Base-by-base conservation (phyloP, 225 moss, liverwort and hornwort species). In the Climacium dendroides region DNA sequence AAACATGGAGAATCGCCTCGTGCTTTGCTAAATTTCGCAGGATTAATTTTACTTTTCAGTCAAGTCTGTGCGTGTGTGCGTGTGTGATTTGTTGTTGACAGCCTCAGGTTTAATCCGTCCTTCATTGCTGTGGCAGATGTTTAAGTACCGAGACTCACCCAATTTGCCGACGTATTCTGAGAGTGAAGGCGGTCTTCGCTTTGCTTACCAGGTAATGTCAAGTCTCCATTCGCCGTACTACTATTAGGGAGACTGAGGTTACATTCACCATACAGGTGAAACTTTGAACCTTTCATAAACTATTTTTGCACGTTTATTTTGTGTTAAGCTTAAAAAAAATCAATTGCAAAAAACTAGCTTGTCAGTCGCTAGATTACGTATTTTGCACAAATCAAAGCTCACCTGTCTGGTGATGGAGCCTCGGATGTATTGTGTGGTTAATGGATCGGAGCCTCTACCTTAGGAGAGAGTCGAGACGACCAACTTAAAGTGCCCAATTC, bases 91-190 rank as follows among this genome's bases (percentile, higher is more conserved):
- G 84, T 48, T 59, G 28, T 35, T 45, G 59, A 84, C 3, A 72
- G 22, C 8, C 72, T 17, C 2, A 62, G 80, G 32, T 62, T 81
- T 81, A 23, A 80, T 63, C 11, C 35, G 25, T 48, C 34, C 63
- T 81, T 24, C 58, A 32, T 71, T 55, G 47, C 17, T 85, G 47
- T 85, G 67, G 19, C 88, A 92, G 92, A 20, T 88, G 81, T 92
- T 92, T 62, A 63, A 81, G 32, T 86, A 84, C 84, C 84, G 83
- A 57, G 80, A 81, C 17, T 6, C 69, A 13, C 32, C 74, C 57
- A 89, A 85, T 66, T 11, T 90, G 55, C 75, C 92, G n/a, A 90
- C 92, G 9, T 92, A 92, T 58, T 83, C 90, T 6, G 92, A 90
- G 88, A 57, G 35, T 6, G 92, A 90, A 77, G 90, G 90, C 43